Conservation (phyloP, 2,329 filamentous ascomycete genomes). For the Neurospora sp. region DNA sequence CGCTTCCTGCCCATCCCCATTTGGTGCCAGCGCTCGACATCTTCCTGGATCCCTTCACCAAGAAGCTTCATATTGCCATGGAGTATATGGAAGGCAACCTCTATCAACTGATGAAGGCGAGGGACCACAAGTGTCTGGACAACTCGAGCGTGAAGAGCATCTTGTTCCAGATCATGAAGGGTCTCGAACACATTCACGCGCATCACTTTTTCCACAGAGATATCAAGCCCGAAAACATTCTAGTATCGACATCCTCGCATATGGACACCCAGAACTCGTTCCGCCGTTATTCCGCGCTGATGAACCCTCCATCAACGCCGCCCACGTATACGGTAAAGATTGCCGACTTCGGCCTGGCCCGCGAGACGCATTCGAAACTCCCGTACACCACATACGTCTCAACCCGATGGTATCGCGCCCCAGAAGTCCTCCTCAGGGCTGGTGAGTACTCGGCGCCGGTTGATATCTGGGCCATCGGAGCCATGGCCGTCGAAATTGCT, state of each 20-base stretch:
- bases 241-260: constrained; percentile 83
- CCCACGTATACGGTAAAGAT: constrained; percentile 96
- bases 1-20: constrained; percentile 77
- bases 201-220: constrained; percentile 98
- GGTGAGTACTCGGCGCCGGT: constrained; percentile 97
- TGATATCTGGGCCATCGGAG: constrained; percentile 96
- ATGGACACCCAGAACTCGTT: constrained; percentile 78
- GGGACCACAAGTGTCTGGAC: constrained; percentile 90
- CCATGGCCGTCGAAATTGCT: constrained; percentile 97
- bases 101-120: constrained; percentile 97
- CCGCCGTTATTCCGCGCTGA: constrained; percentile 81
- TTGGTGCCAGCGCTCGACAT: constrained; percentile 97
- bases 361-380: constrained; percentile 91
- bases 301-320: constrained; percentile 90
- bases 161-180: constrained; percentile 90
- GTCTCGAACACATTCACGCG: constrained; percentile 92
- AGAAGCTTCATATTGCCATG: constrained; percentile 97
- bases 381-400: constrained; percentile 98
- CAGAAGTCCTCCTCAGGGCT: constrained; percentile 84
- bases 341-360: constrained; percentile 93
- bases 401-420: constrained; percentile 94
- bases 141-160: constrained; percentile 93
- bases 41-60: constrained; percentile 90
- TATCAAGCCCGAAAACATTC: constrained; percentile 98
- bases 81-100: constrained; percentile 99